Percentiles rank a stretch among this genome's conserved stretches.
phyloP scores from a whole-genome alignment of 2,329 filamentous ascomycete genomes.

The Fusarium goolgardi region DNA sequence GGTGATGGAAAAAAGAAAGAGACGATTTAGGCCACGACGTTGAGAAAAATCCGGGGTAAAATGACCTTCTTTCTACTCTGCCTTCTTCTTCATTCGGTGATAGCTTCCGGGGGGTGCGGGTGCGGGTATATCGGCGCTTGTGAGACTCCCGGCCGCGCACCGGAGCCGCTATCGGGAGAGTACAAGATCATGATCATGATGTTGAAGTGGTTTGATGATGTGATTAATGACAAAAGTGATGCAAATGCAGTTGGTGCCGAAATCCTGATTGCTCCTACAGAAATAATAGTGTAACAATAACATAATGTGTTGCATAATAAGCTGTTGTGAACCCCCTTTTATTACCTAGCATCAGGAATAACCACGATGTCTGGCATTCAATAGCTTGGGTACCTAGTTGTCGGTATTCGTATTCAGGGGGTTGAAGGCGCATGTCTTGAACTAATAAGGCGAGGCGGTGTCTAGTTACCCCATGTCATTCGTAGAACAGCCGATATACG shows the following conservation, averaged over 20 bases:
- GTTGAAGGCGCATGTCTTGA: slow-evolving; percentile 6
- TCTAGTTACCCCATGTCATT: slow-evolving; percentile 12
- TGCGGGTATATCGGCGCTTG: slow-evolving; percentile 31
- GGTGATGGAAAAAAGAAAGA: slow-evolving; percentile 7
- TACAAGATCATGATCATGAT: slow-evolving; percentile 2
- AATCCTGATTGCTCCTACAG: background rate
- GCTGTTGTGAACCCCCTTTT: slow-evolving; percentile 19
- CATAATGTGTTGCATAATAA: slow-evolving; percentile 9
- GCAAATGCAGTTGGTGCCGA: background rate
- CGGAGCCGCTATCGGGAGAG: slow-evolving; percentile 22
- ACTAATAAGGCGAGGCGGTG: slow-evolving; percentile 20
- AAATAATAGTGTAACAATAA: slow-evolving; percentile 3
- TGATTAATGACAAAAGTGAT: background rate
- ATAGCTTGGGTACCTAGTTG: background rate
- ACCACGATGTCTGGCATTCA: slow-evolving; percentile 15
- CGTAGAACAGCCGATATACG: slow-evolving; percentile 13
- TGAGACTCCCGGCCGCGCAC: slow-evolving; percentile 26
- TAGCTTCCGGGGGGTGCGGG: slow-evolving; percentile 28
- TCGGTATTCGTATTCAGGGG: slow-evolving; percentile 7
- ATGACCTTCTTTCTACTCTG: slow-evolving; percentile 15
- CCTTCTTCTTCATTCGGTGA: slow-evolving; percentile 3
- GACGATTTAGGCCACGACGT: slow-evolving; percentile 33
- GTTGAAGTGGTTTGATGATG: slow-evolving; percentile 1
- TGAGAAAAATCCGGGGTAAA: slow-evolving; percentile 44
- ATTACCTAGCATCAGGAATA: background rate